A percentile compares a stretch with the other conserved stretches of the same genome.
Evolutionary conservation across 768 basidiomycete species (phyloP).

Genomic region (Auriculariales sp.): DNA sequence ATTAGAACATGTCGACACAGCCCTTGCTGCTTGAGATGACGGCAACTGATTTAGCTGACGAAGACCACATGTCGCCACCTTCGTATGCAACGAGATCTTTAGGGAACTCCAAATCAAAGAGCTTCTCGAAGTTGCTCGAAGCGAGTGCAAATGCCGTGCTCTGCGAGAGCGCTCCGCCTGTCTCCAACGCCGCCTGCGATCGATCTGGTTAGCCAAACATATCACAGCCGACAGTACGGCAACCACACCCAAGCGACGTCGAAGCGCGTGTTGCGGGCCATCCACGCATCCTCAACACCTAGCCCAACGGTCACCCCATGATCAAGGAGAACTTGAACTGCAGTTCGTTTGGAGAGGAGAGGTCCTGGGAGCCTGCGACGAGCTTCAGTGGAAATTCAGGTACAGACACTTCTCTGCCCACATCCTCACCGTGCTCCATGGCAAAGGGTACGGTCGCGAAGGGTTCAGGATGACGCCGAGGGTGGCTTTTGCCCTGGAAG

Average conservation of each 20-base stretch:
- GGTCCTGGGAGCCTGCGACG: slow-evolving; percentile 49
- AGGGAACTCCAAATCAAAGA: slow-evolving; percentile 25
- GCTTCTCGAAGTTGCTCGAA: slow-evolving; percentile 37
- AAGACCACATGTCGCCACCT: slow-evolving; percentile 38
- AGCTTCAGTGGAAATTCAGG: background rate
- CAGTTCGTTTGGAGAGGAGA: slow-evolving; percentile 47
- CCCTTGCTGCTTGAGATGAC: slow-evolving; percentile 34
- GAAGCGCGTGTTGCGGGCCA: slow-evolving; percentile 61
- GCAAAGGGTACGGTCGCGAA: slow-evolving; percentile 51
- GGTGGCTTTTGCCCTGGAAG: slow-evolving; percentile 22
- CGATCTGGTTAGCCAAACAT: background rate
- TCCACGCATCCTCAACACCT: slow-evolving; percentile 52
- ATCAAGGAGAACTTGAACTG: slow-evolving; percentile 43
- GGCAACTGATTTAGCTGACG: slow-evolving; percentile 33
- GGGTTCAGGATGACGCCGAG: slow-evolving; percentile 60
- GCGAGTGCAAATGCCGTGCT: slow-evolving; percentile 36
- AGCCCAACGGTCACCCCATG: slow-evolving; percentile 64
- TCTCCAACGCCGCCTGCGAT: slow-evolving; percentile 25
- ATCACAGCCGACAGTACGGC: no score
- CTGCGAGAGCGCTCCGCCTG: slow-evolving; percentile 23
- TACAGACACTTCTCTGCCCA: slow-evolving; percentile 18
- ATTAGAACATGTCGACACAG: slow-evolving; percentile 36
- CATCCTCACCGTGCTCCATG: slow-evolving; percentile 58
- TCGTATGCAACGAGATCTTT: slow-evolving; percentile 41
- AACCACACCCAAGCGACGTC: slow-evolving; percentile 5